phyloP scores from a whole-genome alignment of 2,329 filamentous ascomycete species.

The Ilyonectria destructans region DNA sequence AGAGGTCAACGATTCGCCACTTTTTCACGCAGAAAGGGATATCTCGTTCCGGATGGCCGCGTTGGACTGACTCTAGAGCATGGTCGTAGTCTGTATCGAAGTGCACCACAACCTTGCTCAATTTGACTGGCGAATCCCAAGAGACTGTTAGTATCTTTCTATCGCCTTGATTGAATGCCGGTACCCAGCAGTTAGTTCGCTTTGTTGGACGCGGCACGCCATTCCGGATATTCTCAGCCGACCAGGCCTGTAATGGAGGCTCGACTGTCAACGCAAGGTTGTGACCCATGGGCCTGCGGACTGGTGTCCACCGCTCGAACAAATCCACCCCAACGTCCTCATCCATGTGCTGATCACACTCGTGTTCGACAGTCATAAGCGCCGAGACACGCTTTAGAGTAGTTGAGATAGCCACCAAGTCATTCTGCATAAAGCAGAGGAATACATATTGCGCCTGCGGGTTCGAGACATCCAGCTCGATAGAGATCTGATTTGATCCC shows the following conservation, averaged over 20 bases:
- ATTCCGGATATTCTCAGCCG: constrained; percentile 35
- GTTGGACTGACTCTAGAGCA: constrained; percentile 45
- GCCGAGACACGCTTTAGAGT: constrained; percentile 40
- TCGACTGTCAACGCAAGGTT: constrained; percentile 42
- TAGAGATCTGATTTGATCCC: constrained; percentile 37
- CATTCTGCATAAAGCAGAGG: constrained; percentile 45
- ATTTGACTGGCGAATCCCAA: constrained; percentile 34
- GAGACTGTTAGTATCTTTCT: constrained; percentile 29
- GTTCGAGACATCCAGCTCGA: constrained; percentile 40
- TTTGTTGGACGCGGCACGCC: constrained; percentile 46
- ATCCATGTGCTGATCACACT: constrained; percentile 43
- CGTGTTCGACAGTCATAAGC: constrained; percentile 47
- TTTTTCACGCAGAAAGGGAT: constrained; percentile 47
- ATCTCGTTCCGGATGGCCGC: constrained; percentile 44
- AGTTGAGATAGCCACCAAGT: constrained; percentile 41
- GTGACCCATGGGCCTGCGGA: constrained; percentile 46
- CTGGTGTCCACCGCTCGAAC: constrained; percentile 48
- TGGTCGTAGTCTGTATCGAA: constrained; percentile 49
- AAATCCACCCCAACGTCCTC: constrained; percentile 44
- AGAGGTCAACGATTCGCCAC: constrained; percentile 45
- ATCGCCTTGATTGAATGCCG: neutral
- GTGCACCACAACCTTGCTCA: constrained; percentile 40
- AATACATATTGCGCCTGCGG: constrained; percentile 47
- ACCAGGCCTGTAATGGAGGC: constrained; percentile 39
- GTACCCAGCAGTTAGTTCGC: constrained; percentile 47